phyloP scores from a whole-genome alignment of 139 green algal species.

The Chlamydomonas schloesseri region DNA sequence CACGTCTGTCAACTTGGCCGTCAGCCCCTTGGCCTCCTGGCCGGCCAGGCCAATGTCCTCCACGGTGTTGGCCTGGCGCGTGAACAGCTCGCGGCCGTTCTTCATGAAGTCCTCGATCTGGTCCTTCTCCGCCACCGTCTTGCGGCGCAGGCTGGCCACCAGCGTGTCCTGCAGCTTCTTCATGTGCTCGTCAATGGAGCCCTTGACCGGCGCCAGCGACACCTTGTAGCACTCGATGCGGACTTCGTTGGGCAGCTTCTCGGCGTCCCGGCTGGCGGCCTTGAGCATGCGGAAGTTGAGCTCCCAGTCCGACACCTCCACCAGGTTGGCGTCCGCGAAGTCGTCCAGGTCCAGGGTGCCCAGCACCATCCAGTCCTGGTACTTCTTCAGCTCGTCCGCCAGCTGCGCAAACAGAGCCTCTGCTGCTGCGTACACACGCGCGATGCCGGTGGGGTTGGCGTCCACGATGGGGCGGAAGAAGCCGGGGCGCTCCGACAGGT shows the following conservation, averaged over 20 bases:
- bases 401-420: conserved; percentile 75
- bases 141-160: conserved; percentile 68
- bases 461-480: conserved; percentile 85
- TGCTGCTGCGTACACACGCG: conserved; percentile 75
- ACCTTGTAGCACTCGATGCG: conserved; percentile 58
- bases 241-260: conserved; percentile 72
- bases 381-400: conserved; percentile 78
- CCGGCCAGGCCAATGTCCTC: conserved; percentile 81
- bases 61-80: conserved; percentile 63
- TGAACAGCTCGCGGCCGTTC: conserved; percentile 64
- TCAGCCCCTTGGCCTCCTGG: conserved; percentile 69
- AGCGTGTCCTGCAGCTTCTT: conserved; percentile 77
- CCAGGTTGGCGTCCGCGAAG: conserved; percentile 77
- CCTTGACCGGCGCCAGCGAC: conserved; percentile 70
- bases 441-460: conserved; percentile 61
- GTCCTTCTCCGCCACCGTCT: conserved; percentile 74
- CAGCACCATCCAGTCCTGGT: conserved; percentile 81
- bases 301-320: conserved; percentile 78
- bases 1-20: conserved; percentile 58
- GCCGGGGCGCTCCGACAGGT: conserved; percentile 73
- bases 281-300: conserved; percentile 84
- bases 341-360: conserved; percentile 77
- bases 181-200: conserved; percentile 76
- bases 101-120: conserved; percentile 79
- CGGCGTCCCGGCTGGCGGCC: conserved; percentile 62